Evolutionary conservation across 2,329 filamentous ascomycete genomes (phyloP), one percentile per base, ranked within the genome.

Genomic region (Plenodomus tracheiphilus): DNA sequence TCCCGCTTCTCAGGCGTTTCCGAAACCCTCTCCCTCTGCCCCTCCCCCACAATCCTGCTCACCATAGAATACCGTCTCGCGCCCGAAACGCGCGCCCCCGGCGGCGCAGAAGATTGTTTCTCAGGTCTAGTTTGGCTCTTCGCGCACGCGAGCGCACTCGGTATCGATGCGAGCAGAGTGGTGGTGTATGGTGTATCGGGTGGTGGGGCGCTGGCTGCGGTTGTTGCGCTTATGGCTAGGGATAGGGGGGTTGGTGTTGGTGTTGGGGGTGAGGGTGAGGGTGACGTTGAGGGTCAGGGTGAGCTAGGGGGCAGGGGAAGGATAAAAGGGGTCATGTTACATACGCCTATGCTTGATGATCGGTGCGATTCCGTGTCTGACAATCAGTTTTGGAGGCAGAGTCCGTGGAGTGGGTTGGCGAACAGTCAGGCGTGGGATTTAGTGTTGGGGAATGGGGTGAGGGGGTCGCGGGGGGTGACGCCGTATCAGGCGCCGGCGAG

Each of bases 21-120:
- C 19, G 55, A 58, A 1, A 54, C 75, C 18, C 54, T 68, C 39
- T 9, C 58, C 64, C 13, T 69, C 16, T 11, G 68, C 2, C 36
- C 43, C 4, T 43, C 51, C 1, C 61, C 66, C 1, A 41, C 51
- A 10, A 39, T 57, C 28, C 43, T 20, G 1, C 46, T 38, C 16
- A 61, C 77, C 16, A n/a, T n/a, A n/a, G 72, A 77, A 17, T 79
- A 77, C 57, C 69, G 76, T 1, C 65, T 76, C 0, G 71, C 76
- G 0, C 77, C 77, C 0, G 77, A 79, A 48, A 49, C 73, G 20
- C 66, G 61, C 1, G 69, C 69, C 10, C 74, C 76, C 0, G 58
- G 58, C 0, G 68, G 66, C 0, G 70, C 73, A 49, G 75, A 76
- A 52, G 67, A 70, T 28, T 41, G 30, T 13, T 59, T 54, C 32